Base-by-base conservation (phyloP, 2,329 filamentous ascomycete genomes). In the Trichothecium sympodiale region DNA sequence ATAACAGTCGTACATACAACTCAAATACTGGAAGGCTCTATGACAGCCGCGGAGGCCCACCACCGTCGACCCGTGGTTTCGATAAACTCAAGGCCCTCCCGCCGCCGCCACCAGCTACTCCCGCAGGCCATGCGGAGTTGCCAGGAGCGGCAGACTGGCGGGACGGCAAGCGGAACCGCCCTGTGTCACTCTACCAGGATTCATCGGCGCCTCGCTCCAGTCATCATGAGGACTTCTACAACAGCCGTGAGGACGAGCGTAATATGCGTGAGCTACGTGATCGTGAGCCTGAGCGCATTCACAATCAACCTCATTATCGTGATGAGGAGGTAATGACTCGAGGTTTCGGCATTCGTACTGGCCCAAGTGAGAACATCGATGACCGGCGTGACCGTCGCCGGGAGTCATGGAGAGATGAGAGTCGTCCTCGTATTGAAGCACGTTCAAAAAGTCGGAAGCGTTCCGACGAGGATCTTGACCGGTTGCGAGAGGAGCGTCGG, bases 21-120 rank as follows among this genome's bases (percentile, higher is more conserved):
- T 46, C 44, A 23, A 54, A 48, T 33, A 48, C 45, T 13, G 53
- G 42, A 40, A 54, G 55, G 5, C 51, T 50, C 6, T 59, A 63
- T 39, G 65, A 68, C 12, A 27, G 25, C 5, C 49, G 57, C 17
- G 54, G 69, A 23, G 67, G 70, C 0, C 81, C 80, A 3, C 82
- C 83, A 8, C 79, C 79, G 4, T 74, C 77, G 5, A 83, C 76
- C 3, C 67, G 80, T 45, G 81, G 78, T 1, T 75, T 86, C 43
- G 81, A 85, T 46, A 82, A 75, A 56, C 72, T 83, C 43, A 72
- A 72, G 10, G 20, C 20, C 6, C 20, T 25, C 45, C 62, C 70
- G 20, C 38, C 32, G 59, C 6, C 74, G 73, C 41, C 68, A 71
- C 17, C 52, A 64, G 18, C 57, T 67, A 33, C 20, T 15, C 34